Base-by-base conservation (phyloP, 2,329 filamentous ascomycete species). In the Pseudonectria foliicola region DNA sequence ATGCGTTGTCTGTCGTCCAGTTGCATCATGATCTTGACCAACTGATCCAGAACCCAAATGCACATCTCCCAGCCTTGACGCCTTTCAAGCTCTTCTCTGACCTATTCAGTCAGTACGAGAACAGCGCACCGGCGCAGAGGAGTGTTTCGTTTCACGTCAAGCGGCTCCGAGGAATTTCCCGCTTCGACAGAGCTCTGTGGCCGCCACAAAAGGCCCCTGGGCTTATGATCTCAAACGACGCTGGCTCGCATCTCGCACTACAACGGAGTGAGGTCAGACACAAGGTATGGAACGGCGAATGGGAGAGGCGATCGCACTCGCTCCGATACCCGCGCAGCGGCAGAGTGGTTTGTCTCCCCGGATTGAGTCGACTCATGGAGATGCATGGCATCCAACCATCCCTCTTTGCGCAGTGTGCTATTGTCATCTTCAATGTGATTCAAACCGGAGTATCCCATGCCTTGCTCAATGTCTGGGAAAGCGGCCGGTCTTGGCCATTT, bases 401-500 rank as follows among this genome's bases (percentile, higher is more conserved):
- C 0, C 35, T 59, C 1, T 54, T 62, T 14, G 41, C 57, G 2
- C 56, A 57, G 32, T 49, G 54, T 2, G 58, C 57, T 3, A 35
- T 63, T 6, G 30, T 52, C 2, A 24, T 63, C 0, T 60, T 62
- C 50, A 63, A 61, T 21, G 46, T 54, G 2, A 34, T 57, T 2
- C 51, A 56, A 27, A 63, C 60, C 2, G 47, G 52, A 1, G 45
- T 49, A 0, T 46, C 50, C 1, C 49, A 56, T 13, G 57, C 60
- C 3, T 27, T 62, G 2, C 58, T 63, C 45, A 59, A 38, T 21
- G 52, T 53, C 1, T 61, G 56, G 56, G 55, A 61, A 30, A 52
- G 53, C 13, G 55, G 50, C 1, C 52, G 60, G 5, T 53, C 56
- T 2, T 63, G 60, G 60, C 60, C 60, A 1, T 63, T 63, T 37